Evolutionary conservation across 306 rosid genomes (phyloP).

Genomic region (Datisca glomerata): DNA sequence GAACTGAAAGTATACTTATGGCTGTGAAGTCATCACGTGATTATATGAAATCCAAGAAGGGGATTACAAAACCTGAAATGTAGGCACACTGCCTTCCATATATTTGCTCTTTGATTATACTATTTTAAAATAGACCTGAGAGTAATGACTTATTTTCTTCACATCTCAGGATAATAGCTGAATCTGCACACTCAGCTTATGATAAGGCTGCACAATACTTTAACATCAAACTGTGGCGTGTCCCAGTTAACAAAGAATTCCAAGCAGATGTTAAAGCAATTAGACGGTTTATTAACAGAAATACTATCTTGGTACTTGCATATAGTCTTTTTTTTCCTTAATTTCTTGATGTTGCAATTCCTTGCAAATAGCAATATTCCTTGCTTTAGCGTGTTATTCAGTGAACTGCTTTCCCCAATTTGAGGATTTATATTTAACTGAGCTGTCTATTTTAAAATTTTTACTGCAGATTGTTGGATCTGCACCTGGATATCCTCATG

Average conservation of each 20-base stretch:
- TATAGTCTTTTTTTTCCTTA: neutral
- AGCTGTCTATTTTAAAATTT: slow-evolving; percentile 12
- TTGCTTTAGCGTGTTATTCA: slow-evolving; percentile 6
- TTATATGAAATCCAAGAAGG: slow-evolving; percentile 72
- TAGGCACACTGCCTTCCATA: slow-evolving; percentile 19
- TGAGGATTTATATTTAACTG: slow-evolving; percentile 13
- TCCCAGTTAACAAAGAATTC: slow-evolving; percentile 60
- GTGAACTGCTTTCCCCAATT: slow-evolving; percentile 13
- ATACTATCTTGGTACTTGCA: slow-evolving; percentile 71
- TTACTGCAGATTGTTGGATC: slow-evolving; percentile 87
- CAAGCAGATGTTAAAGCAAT: slow-evolving; percentile 71
- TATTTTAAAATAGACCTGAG: slow-evolving; percentile 9
- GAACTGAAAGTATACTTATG: slow-evolving; percentile 90
- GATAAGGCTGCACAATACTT: slow-evolving; percentile 98
- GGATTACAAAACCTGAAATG: slow-evolving; percentile 88
- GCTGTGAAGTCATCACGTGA: slow-evolving; percentile 94
- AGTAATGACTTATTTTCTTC: slow-evolving; percentile 12
- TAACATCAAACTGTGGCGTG: slow-evolving; percentile 86
- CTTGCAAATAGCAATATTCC: slow-evolving; percentile 1
- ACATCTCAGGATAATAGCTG: slow-evolving; percentile 70
- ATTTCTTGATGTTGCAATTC: neutral
- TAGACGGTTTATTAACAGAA: slow-evolving; percentile 52
- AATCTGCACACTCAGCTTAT: slow-evolving; percentile 90
- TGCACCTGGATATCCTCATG: slow-evolving; percentile 97
- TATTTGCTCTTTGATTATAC: slow-evolving; percentile 1